These are phyloP conservation scores for Diatrype stigma DNA, from an alignment of 2,329 filamentous ascomycete genomes.

Conservation along the genomic window DNA sequence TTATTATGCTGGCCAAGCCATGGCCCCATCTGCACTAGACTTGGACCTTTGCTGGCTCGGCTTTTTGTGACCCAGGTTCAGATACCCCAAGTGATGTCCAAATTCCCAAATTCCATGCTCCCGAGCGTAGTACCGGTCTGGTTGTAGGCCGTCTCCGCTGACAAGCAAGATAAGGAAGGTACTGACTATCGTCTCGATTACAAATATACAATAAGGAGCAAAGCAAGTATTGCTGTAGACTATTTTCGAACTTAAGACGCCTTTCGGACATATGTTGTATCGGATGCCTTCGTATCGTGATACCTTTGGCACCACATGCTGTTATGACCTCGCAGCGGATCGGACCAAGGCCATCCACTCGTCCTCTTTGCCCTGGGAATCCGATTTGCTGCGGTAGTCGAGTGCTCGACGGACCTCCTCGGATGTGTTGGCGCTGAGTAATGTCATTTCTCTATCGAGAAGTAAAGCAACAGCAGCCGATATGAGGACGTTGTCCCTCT, in stretches of 20 bases:
- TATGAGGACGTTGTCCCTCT: constrained; percentile 70
- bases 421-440: constrained; percentile 43
- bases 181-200: not conserved
- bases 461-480: constrained; percentile 68
- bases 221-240: not conserved
- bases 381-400: constrained; percentile 23
- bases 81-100: not conserved
- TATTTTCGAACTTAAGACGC: not conserved
- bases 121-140: not conserved
- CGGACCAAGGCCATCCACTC: constrained; percentile 23
- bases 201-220: too few species aligned
- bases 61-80: not conserved
- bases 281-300: not conserved
- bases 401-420: constrained; percentile 39
- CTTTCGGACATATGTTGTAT: not conserved
- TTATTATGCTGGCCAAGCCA: too few species aligned
- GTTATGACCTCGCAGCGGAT: constrained; percentile 16
- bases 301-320: not conserved
- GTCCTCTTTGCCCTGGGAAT: constrained; percentile 20
- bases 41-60: not conserved
- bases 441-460: constrained; percentile 45
- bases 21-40: constrained; percentile 1
- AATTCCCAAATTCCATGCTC: not conserved
- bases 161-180: not conserved
- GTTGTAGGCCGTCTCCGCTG: not conserved